Evolutionary conservation across 2,329 filamentous ascomycete species (phyloP), one percentile per base, ranked within the genome.

Genomic region (Calonectria honghensis): DNA sequence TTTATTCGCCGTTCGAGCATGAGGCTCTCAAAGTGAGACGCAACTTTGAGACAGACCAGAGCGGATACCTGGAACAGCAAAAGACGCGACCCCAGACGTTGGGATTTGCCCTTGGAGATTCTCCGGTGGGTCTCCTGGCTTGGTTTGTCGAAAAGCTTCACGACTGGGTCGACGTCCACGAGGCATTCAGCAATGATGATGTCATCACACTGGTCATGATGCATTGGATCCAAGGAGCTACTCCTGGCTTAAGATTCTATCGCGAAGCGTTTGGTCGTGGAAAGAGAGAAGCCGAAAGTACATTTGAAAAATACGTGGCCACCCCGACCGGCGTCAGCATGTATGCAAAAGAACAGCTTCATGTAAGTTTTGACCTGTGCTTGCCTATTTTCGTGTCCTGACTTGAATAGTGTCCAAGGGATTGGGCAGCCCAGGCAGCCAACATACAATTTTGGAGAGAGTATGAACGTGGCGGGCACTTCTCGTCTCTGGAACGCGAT

Each of bases 121-220:
- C 89, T 29, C 94, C 94, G 0, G 89, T 94, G 0, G 93, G 89
- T 0, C 85, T 94, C 6, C 86, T 95, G 1, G 91, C 93, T 0
- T 96, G 94, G 94, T 92, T 95, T 64, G 93, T 93, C 77, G 94
- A 96, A 84, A 96, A 95, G 83, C 85, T 96, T 67, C 91, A 93
- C 79, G 92, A 94, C 79, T 96, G 94, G 94, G 91, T 92, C 0
- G 93, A 95, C 24, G 68, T 70, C 3, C 18, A 59, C 7, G 68
- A 70, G 7, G 57, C 57, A n/a, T 70, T 70, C 18, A 70, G 39
- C 32, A 32, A 51, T 2, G 57, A 70, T 11, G 57, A 63, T 6
- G 51, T 70, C 18, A 63, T 70, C 4, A 70, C 59, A 1, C n/a
- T 70, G n/a, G 68, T 70, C 5, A 70, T 70, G 57, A 70, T 70